A percentile compares a stretch with the other conserved stretches of the same genome.
phyloP scores from a whole-genome alignment of 768 basidiomycete species.

The Leucocoprinus leucothites region DNA sequence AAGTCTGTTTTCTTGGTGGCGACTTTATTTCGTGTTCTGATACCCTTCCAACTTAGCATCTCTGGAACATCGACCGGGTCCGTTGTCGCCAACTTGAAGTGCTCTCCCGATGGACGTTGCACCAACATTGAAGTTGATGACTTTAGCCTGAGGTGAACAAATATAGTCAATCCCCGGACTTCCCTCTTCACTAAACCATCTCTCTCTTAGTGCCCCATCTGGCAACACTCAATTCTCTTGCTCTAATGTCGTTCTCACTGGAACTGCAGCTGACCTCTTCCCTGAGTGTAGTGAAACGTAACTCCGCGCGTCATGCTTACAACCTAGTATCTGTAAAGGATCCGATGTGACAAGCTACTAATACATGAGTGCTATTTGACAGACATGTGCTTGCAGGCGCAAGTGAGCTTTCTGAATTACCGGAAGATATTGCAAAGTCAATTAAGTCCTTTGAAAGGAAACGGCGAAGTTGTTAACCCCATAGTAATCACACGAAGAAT shows the following conservation, averaged over 20 bases:
- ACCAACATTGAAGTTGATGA: conserved; percentile 44
- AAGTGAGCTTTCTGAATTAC: not conserved
- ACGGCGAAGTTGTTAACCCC: no score
- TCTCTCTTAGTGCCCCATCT: conserved; percentile 28
- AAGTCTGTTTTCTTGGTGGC: conserved; percentile 29
- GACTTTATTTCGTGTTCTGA: not conserved
- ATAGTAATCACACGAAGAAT: no score
- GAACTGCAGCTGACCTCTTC: conserved; percentile 43
- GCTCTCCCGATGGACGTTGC: conserved; percentile 55
- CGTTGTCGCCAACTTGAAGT: conserved; percentile 51
- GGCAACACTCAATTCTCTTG: conserved; percentile 48
- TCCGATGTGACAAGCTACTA: not conserved
- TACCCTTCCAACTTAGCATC: conserved; percentile 33
- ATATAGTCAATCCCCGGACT: not conserved
- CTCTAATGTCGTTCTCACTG: conserved; percentile 49
- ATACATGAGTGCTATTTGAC: not conserved
- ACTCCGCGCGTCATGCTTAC: not conserved
- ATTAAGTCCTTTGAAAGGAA: no score
- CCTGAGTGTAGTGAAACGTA: conserved; percentile 32
- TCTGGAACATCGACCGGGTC: conserved; percentile 54
- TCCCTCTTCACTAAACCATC: not conserved
- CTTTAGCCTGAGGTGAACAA: conserved; percentile 40
- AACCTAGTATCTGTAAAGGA: not conserved
- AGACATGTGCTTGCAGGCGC: not conserved
- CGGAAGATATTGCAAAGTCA: not conserved